Evolutionary conservation across 1,139 yeast species (phyloP), one percentile per base, ranked within the genome.

Genomic region (Hyphopichia burtonii): DNA sequence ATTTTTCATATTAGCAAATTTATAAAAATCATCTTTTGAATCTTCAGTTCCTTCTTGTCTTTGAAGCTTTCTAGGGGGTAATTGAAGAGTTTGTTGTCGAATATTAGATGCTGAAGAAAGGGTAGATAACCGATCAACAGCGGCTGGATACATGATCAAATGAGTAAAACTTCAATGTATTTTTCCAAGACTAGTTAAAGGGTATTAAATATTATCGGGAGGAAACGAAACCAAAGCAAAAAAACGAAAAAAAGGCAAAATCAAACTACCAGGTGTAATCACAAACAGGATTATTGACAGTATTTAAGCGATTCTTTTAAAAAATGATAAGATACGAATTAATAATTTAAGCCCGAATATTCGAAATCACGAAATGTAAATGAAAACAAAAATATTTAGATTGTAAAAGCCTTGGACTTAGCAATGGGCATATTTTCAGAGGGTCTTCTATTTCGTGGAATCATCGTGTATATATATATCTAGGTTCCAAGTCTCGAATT

Each of bases 121-220:
- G 3, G 36, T 33, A 12, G 36, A 33, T 17, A 27, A 33, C 20
- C 36, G 17, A n/a, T 33, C 36, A n/a, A 33, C 36, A 3, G 36
- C 17, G n/a, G 14, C 4, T n/a, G 16, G 36, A n/a, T 33, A 33
- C 36, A 33, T 33, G 22, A 7, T 25, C n/a, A 25, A 25, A 11
- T 20, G 23, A 20, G 5, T 20, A 8, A 20, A 20, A 8, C 8
- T 20, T 20, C 23, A 20, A 20, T 20, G n/a, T n/a, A n/a, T n/a
- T n/a, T n/a, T n/a, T n/a, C n/a, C n/a, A n/a, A 20, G 8, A 20
- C 23, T 20, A 20, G 23, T 20, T 20, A 20, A 20, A 20, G 5
- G n/a, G n/a, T n/a, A n/a, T n/a, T n/a, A n/a, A n/a, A n/a, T n/a
- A n/a, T 22, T 22, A 7, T 22, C 9, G n/a, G 11, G 11, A 25